Base-by-base conservation (phyloP, 2,329 filamentous ascomycete genomes). In the Phyllosticta citriasiana region DNA sequence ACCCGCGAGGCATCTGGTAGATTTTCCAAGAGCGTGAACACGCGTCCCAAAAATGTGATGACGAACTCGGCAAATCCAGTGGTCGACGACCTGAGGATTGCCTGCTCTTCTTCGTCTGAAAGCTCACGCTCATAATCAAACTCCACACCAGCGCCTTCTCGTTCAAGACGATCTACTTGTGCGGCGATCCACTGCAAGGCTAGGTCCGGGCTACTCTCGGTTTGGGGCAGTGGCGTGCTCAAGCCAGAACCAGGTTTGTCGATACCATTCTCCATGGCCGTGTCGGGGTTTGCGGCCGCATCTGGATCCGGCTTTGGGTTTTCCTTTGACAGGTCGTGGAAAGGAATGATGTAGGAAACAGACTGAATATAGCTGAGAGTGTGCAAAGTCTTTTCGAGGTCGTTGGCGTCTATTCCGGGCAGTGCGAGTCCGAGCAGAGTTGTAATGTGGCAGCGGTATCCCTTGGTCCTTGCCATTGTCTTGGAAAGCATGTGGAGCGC, bases 371-470 rank as follows among this genome's bases (percentile, higher is more conserved):
- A 97, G 66, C 92, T 90, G 62, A 99, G 80, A 0, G 94, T 95
- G 73, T 96, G 90, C 67, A 96, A 84, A 0, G 94, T 97, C 80
- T 99, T 99, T 71, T 94, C 92, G 26, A 99, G 78, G 74, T 99
- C 94, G 71, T 99, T 99, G 65, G 95, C 92, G 75, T 99, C 95
- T 62, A 99, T 96, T 24, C 94, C 95, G 0, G 95, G 95, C 33
- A 99, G 79, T 4, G 93, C 91, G 63, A 99, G 81, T 4, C 93
- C 94, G n/a, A 99, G 78, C 40, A 99, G 78, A 0, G 93, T 93
- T 1, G 94, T 99, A 65, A 99, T 87, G 72, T 99, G 94, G 70
- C 94, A 97, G 63, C 94, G 84, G 72, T 94, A 97, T n/a, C 94
- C 94, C 74, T 96, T 97, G 51, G 91, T 90, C 70, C 89, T 87